These are phyloP conservation scores for Paramecium pentaurelia DNA, from an alignment of 73 alveolate species.

Conservation along the genomic window DNA sequence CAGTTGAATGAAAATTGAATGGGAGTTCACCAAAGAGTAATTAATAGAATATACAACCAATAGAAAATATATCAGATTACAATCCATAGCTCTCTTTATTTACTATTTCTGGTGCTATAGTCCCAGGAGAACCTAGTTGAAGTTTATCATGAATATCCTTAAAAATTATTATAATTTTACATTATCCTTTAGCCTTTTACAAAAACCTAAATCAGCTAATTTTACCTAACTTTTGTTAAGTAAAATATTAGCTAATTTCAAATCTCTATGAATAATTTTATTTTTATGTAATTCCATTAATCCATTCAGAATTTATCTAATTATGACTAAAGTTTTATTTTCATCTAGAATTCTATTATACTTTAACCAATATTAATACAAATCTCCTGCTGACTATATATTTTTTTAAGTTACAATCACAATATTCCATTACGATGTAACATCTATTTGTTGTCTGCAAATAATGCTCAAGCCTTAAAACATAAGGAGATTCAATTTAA, in stretches of 20 bases:
- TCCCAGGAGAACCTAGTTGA: background rate
- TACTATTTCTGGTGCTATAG: slow-evolving; percentile 10
- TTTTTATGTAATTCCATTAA: background rate
- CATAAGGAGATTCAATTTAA: background rate
- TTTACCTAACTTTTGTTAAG: background rate
- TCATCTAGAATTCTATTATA: background rate
- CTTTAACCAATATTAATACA: background rate
- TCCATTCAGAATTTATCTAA: background rate
- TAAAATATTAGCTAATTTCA: background rate
- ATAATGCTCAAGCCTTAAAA: background rate
- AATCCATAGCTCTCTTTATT: background rate
- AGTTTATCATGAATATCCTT: background rate
- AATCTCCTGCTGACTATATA: too few relatives aligned
- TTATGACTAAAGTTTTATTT: background rate
- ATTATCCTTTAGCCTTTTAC: background rate
- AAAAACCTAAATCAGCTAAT: slow-evolving; percentile 26
- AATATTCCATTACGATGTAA: background rate
- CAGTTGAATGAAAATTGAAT: background rate
- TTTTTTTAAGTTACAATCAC: background rate
- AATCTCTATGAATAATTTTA: background rate
- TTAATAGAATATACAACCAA: slow-evolving; percentile 13
- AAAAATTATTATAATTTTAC: background rate
- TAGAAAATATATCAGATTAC: background rate
- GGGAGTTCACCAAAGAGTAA: slow-evolving; percentile 1
- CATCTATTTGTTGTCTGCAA: background rate